Evolutionary conservation across 164 flowering plant species (phyloP), one percentile per base, ranked within the genome.

Genomic region (Vitis amurensis): DNA sequence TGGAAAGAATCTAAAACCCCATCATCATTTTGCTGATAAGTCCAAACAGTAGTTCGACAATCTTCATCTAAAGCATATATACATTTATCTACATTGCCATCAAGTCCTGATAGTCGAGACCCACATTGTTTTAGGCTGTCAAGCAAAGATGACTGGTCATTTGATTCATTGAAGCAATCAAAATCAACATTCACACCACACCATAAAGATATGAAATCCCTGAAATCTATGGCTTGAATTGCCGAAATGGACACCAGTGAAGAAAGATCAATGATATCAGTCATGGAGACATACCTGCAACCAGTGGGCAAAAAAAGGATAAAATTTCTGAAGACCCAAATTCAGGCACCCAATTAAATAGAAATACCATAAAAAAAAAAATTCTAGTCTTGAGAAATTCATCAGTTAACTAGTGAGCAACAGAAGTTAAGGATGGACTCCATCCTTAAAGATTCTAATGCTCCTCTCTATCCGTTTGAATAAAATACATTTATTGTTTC

Each of bases 41-140:
- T 93, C 99, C 99, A 96, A 58, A 96, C 97, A 29, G 90, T 86
- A 10, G 86, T 85, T 80, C 91, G 80, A 72, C 98, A 96, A 80
- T 93, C 99, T 61, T 85, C 93, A 65, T 87, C 76, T 49, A 88
- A 73, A 77, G 95, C 88, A 81, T 85, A 86, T 58, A 91, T 55
- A 82, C 99, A 95, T 58, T 68, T 77, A 50, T 76, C 81, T 17
- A 78, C 69, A 76, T 71, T 82, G 58, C 88, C 88, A 67, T 78
- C 30, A 61, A 75, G 17, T 44, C 95, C 97, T 37, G 97, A 87
- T 11, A 90, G 68, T 37, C 87, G 57, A 48, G 84, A 80, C n/a
- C 98, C 92, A 72, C 99, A 95, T 67, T 88, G 85, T 67, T 72
- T 81, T 52, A 88, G 76, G 63, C 71, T 79, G 16, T 84, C 86